Evolutionary conservation across 129 eudicot species (phyloP).

Genomic region (Helichrysum umbraculigerum): DNA sequence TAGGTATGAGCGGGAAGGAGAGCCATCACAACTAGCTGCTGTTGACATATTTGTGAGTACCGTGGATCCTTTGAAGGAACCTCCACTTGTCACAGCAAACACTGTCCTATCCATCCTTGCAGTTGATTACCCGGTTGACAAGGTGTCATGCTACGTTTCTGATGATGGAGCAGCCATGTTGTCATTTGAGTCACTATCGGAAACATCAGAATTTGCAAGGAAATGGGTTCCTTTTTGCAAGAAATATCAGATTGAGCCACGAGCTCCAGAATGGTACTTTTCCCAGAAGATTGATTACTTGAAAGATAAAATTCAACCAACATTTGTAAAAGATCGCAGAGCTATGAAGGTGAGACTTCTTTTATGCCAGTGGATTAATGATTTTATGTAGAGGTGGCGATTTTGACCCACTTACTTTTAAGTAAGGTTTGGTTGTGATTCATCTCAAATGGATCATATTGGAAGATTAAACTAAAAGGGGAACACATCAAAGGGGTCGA

Average conservation of each 20-base stretch:
- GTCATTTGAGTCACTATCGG: slow-evolving; percentile 91
- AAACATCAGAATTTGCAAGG: slow-evolving; percentile 94
- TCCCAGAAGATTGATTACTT: slow-evolving; percentile 84
- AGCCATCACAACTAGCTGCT: slow-evolving; percentile 95
- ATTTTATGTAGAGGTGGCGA: background rate
- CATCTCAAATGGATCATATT: background rate
- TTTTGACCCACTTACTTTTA: background rate
- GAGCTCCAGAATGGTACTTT: slow-evolving; percentile 99
- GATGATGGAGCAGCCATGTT: slow-evolving; percentile 99
- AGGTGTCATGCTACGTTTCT: slow-evolving; percentile 98
- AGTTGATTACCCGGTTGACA: slow-evolving; percentile 98
- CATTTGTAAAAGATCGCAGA: slow-evolving; percentile 96
- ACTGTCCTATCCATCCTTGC: slow-evolving; percentile 95
- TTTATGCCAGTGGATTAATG: background rate
- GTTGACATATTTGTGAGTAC: slow-evolving; percentile 99
- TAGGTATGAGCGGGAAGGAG: slow-evolving; percentile 99
- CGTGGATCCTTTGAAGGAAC: slow-evolving; percentile 97
- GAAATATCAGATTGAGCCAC: slow-evolving; percentile 89
- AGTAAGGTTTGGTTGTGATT: background rate
- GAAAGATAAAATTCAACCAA: slow-evolving; percentile 89
- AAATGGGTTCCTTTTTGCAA: slow-evolving; percentile 98
- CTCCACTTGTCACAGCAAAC: slow-evolving; percentile 99
- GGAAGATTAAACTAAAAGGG: background rate
- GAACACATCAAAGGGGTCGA: background rate
- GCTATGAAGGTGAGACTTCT: slow-evolving; percentile 80